Percentiles rank a stretch among this genome's conserved stretches.
Evolutionary conservation across 2,329 filamentous ascomycete species (phyloP).

Genomic region (Chrysoporthe puriensis): DNA sequence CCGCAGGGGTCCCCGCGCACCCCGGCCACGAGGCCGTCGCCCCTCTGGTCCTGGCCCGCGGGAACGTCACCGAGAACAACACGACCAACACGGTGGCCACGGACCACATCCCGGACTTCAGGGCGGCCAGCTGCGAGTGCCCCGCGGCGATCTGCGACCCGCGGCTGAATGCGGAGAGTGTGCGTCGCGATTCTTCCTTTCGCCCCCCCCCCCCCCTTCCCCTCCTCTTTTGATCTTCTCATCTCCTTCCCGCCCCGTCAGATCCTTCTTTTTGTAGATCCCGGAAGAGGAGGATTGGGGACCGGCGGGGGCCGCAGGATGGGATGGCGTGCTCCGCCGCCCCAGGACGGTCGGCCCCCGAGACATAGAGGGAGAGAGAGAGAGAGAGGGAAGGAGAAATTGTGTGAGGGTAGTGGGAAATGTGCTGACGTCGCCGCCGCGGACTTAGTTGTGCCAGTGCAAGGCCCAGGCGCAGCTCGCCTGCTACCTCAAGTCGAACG

Average conservation of each 20-base stretch:
- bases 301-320: background rate
- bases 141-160: conserved; percentile 26
- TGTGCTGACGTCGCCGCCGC: background rate
- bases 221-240: background rate
- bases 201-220: no score
- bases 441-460: conserved; percentile 31
- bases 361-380: background rate
- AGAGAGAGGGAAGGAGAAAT: background rate
- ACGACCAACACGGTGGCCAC: conserved; percentile 22
- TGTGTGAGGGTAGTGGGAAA: background rate
- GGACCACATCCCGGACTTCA: conserved; percentile 29
- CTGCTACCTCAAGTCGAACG: conserved; percentile 30
- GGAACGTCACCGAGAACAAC: background rate
- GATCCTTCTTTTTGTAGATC: background rate
- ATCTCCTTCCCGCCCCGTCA: background rate
- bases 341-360: background rate
- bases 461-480: conserved; percentile 28
- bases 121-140: conserved; percentile 26
- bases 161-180: conserved; percentile 29
- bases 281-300: background rate
- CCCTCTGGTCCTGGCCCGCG: background rate
- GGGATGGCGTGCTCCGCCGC: background rate
- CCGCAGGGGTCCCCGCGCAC: conserved; percentile 15
- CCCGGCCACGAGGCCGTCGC: conserved; percentile 12
- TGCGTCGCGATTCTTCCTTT: conserved; percentile 20